phyloP scores from a whole-genome alignment of 2,329 filamentous ascomycete genomes.

The Zarea fungicola region DNA sequence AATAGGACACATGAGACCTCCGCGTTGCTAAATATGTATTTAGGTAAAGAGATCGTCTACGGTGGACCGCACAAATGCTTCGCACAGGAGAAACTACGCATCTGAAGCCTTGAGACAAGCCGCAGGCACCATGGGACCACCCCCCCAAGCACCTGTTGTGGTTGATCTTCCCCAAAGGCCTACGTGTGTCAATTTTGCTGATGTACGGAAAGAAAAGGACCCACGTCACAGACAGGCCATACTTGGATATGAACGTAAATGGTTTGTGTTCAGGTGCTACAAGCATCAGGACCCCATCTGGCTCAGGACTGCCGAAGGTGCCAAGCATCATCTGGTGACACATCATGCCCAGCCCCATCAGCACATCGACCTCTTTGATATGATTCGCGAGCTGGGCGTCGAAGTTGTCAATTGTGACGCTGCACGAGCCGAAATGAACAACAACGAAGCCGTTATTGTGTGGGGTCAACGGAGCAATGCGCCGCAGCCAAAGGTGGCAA shows the following conservation, averaged over 20 bases:
- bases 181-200: not conserved
- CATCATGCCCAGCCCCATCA: not conserved
- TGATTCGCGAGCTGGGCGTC: constrained; percentile 3
- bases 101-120: not conserved
- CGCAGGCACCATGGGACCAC: not conserved
- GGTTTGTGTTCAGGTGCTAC: constrained; percentile 10
- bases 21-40: not conserved
- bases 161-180: not conserved
- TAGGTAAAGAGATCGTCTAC: not conserved
- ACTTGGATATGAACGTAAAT: constrained; percentile 5
- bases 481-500: not conserved
- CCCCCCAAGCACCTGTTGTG: not conserved
- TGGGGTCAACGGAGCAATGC: not conserved
- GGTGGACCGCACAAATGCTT: not conserved
- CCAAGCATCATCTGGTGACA: not conserved
- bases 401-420: constrained; percentile 8
- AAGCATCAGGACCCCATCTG: not conserved
- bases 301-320: constrained; percentile 8
- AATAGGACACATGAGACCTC: rapidly evolving
- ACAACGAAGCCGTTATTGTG: not conserved
- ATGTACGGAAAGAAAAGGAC: not conserved
- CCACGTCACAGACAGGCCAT: not conserved
- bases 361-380: not conserved
- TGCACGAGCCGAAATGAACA: not conserved
- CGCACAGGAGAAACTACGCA: not conserved